phyloP scores from a whole-genome alignment of 768 basidiomycete species.

The Saitozyma podzolica region DNA sequence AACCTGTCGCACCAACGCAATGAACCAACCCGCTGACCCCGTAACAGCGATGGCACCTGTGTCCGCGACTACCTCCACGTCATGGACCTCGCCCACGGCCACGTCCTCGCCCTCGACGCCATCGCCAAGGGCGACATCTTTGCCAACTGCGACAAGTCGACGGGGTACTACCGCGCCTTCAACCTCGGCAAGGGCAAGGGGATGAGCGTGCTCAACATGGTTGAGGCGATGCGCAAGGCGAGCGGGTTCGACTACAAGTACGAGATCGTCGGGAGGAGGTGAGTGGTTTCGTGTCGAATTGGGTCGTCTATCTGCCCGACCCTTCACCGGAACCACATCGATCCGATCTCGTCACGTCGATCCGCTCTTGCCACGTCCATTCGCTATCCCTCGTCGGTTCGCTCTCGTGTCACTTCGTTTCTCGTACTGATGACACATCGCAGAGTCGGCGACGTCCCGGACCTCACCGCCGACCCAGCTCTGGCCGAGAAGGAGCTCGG shows the following conservation, averaged over 20 bases:
- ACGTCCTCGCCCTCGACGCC: conserved; percentile 85
- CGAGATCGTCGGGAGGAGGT: conserved; percentile 89
- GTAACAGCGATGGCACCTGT: conserved; percentile 83
- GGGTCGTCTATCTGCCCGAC: no score
- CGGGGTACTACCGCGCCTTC: conserved; percentile 79
- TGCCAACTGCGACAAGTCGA: conserved; percentile 52
- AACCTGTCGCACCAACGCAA: background rate
- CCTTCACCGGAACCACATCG: no score
- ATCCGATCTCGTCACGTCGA: no score
- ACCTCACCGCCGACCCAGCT: conserved; percentile 88
- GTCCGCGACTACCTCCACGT: conserved; percentile 78
- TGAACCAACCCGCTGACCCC: background rate
- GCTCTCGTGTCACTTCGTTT: background rate
- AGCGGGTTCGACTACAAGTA: conserved; percentile 85
- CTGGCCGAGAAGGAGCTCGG: conserved; percentile 91
- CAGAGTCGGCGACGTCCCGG: conserved; percentile 80
- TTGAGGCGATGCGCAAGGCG: conserved; percentile 89
- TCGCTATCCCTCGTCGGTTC: background rate
- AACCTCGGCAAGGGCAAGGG: conserved; percentile 94
- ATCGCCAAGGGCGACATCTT: conserved; percentile 62
- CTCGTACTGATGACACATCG: background rate
- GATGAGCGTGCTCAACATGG: conserved; percentile 87
- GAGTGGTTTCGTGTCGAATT: conserved; percentile 40
- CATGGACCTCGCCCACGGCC: conserved; percentile 91
- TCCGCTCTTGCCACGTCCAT: no score